Evolutionary conservation across 2,329 filamentous ascomycete species (phyloP).

Genomic region (Hypoxylon rubiginosum): DNA sequence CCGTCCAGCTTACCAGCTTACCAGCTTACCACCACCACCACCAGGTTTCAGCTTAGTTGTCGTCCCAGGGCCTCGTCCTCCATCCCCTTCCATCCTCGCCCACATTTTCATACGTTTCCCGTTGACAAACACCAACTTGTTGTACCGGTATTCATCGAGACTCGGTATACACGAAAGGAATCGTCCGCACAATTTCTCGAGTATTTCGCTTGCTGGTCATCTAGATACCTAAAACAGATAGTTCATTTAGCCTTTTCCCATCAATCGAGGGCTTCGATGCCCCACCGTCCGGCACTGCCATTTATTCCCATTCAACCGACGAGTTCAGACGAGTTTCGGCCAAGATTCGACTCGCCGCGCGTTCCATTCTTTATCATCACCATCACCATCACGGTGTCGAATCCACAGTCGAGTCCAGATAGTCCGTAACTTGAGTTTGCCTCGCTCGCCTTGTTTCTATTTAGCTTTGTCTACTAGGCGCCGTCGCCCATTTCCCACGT

Average conservation of each 20-base stretch:
- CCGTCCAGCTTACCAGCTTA: background rate
- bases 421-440: background rate
- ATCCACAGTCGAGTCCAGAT: background rate
- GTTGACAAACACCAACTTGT: background rate
- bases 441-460: background rate
- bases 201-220: background rate
- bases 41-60: background rate
- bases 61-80: background rate
- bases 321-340: background rate
- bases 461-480: background rate
- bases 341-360: background rate
- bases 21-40: background rate
- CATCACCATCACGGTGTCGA: background rate
- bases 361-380: background rate
- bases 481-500: background rate
- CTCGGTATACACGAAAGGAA: background rate
- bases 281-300: background rate
- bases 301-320: conserved; percentile 3
- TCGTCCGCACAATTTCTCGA: background rate
- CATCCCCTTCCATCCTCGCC: background rate
- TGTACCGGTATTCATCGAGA: background rate
- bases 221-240: background rate
- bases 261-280: conserved; percentile 4
- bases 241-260: background rate
- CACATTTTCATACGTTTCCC: background rate